A percentile compares a stretch with the other conserved stretches of the same genome.
phyloP scores from a whole-genome alignment of 2,329 filamentous ascomycete genomes.

The Leptographium procerum region DNA sequence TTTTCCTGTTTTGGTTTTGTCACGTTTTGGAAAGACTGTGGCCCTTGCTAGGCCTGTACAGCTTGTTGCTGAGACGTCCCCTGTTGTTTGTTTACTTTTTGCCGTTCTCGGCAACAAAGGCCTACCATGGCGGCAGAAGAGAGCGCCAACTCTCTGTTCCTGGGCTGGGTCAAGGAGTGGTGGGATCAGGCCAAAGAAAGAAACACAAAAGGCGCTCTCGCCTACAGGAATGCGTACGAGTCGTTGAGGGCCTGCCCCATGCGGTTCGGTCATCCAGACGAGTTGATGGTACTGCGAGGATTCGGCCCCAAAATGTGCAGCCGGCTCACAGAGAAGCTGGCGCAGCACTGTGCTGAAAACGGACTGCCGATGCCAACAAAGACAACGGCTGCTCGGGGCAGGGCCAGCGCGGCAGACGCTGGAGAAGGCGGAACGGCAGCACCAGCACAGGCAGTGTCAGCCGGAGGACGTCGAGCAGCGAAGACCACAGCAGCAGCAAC shows the following conservation, averaged over 20 bases:
- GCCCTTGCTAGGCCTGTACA: neutral
- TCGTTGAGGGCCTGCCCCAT: slow-evolving; percentile 67
- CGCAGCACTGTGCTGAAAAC: slow-evolving; percentile 53
- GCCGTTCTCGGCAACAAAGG: neutral
- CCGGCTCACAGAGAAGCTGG: slow-evolving; percentile 50
- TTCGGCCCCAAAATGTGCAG: slow-evolving; percentile 63
- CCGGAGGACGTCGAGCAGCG: slow-evolving; percentile 13
- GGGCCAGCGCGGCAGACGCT: neutral
- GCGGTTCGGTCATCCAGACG: slow-evolving; percentile 57
- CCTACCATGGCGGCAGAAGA: slow-evolving; percentile 15
- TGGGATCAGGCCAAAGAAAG: slow-evolving; percentile 56
- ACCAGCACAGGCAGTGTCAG: neutral
- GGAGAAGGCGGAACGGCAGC: slow-evolving; percentile 8
- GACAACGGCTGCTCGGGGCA: slow-evolving; percentile 16
- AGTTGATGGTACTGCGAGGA: slow-evolving; percentile 61
- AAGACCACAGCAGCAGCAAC: slow-evolving; percentile 19
- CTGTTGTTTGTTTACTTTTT: slow-evolving; percentile 12
- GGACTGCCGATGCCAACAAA: slow-evolving; percentile 54
- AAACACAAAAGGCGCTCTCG: slow-evolving; percentile 59
- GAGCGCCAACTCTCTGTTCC: slow-evolving; percentile 58
- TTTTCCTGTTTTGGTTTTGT: too few species aligned
- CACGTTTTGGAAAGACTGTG: neutral
- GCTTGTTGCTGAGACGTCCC: neutral
- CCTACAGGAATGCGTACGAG: slow-evolving; percentile 65
- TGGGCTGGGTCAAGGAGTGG: slow-evolving; percentile 69